phyloP scores from a whole-genome alignment of 2,329 filamentous ascomycete genomes.

The Microcera coccophila region DNA sequence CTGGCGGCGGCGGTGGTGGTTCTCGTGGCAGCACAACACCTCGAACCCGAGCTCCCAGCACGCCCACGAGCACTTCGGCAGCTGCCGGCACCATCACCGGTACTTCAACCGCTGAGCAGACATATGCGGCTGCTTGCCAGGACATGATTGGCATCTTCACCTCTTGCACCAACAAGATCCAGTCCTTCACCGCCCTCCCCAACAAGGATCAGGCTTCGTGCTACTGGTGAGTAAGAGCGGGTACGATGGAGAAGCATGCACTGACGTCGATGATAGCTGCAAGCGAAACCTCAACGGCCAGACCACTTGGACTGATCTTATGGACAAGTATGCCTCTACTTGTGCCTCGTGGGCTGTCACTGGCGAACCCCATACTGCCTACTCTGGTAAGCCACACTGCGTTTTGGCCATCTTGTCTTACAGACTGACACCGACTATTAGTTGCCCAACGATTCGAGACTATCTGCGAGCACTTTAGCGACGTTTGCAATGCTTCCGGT shows the following conservation, averaged over 20 bases:
- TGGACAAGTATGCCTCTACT: constrained; percentile 29
- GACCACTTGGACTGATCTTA: constrained; percentile 28
- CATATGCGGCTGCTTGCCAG: constrained; percentile 22
- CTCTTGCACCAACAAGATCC: constrained; percentile 23
- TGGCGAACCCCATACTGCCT: constrained; percentile 25
- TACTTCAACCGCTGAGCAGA: constrained; percentile 12
- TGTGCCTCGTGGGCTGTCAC: constrained; percentile 30
- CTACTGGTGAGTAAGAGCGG: constrained; percentile 28
- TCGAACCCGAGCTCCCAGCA: background rate
- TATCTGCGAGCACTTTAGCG: constrained; percentile 29
- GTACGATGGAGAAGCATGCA: background rate
- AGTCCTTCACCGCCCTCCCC: constrained; percentile 24
- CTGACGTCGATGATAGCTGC: constrained; percentile 23
- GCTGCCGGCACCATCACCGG: constrained; percentile 12
- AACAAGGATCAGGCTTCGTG: constrained; percentile 29
- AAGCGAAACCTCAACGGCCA: constrained; percentile 10
- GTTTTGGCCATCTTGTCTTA: background rate
- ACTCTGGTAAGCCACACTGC: constrained; percentile 17
- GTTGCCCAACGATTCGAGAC: constrained; percentile 29
- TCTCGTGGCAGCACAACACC: background rate
- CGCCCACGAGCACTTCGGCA: constrained; percentile 1
- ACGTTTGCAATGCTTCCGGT: constrained; percentile 21
- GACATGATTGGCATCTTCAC: constrained; percentile 27
- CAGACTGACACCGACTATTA: constrained; percentile 15
- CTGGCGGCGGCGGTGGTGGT: background rate